These are phyloP conservation scores for Periglandula ipomoeae DNA, from an alignment of 2,329 filamentous ascomycete genomes.

Conservation along the genomic window DNA sequence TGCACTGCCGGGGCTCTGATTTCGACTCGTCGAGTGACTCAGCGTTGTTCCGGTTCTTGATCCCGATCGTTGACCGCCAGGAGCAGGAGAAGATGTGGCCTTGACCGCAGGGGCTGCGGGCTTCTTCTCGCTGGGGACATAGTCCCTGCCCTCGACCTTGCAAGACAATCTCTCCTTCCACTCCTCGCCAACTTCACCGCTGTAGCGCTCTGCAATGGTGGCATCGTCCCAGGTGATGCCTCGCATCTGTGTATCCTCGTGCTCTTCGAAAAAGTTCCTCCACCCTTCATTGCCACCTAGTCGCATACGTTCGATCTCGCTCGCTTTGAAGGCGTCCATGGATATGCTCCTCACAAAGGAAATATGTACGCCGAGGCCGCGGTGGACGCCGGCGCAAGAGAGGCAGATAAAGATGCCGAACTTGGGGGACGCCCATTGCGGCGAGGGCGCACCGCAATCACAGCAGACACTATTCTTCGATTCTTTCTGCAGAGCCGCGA, in stretches of 20 bases:
- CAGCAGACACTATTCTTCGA: conserved; percentile 85
- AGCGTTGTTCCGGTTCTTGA: conserved; percentile 32
- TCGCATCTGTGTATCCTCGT: conserved; percentile 55
- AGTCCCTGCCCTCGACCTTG: conserved; percentile 82
- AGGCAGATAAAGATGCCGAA: conserved; percentile 99
- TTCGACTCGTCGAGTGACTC: conserved; percentile 29
- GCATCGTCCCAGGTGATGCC: conserved; percentile 73
- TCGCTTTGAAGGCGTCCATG: conserved; percentile 96
- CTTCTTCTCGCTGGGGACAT: conserved; percentile 63
- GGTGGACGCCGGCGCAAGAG: conserved; percentile 88
- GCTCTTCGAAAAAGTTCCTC: conserved; percentile 76
- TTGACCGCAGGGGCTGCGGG: conserved; percentile 16
- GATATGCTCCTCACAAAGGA: conserved; percentile 96
- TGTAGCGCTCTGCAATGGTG: conserved; percentile 84
- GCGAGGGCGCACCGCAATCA: conserved; percentile 90
- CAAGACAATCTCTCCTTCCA: conserved; percentile 85
- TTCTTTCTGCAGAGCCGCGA: conserved; percentile 83
- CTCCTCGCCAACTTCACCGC: conserved; percentile 83
- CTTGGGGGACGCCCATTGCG: conserved; percentile 97
- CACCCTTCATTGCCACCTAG: conserved; percentile 83
- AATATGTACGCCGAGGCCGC: conserved; percentile 92
- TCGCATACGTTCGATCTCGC: conserved; percentile 90
- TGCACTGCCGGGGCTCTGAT: conserved; percentile 25
- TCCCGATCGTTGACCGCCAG: conserved; percentile 23
- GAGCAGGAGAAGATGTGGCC: conserved; percentile 22